Evolutionary conservation across 768 basidiomycete genomes (phyloP), one percentile per base, ranked within the genome.

Genomic region (Suillus spraguei): DNA sequence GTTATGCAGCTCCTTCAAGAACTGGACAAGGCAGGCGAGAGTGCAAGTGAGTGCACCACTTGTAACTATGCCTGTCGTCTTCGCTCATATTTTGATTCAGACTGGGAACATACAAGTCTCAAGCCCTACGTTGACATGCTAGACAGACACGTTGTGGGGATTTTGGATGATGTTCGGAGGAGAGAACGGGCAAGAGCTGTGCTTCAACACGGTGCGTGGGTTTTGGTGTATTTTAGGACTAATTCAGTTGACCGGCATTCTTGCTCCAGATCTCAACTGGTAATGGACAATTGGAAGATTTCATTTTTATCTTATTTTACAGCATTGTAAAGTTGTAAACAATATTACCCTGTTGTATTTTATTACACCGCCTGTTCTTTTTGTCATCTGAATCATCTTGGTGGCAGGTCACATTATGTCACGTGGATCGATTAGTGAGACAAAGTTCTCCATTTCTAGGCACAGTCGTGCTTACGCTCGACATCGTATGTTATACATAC

Each of bases 51-150:
- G 65, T 62, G 16, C 56, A 28, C 60, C 38, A 28, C 50, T 56
- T 41, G 24, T 39, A 9, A 33, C 33, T 52, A 17, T 9, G 10
- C 50, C 47, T 32, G 53, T 60, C 61, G 62, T 52, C 17, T 42
- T 60, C 39, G 58, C 63, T 53, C 42, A 39, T 64, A 10, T 36
- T 59, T 13, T 58, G 52, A 63, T 39, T 63, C 68, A 87, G 91
- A 91, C 69, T 97, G 94, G 91, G 87, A 91, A 67, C 84, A 85
- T 62, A 99, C 97, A 17, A 92, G 92, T 5, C 76, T 99, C 64
- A 91, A 87, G 71, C 90, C 90, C 24, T 99, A 96, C 69, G 87
- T 99, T 47, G 91, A 96, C 52, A 85, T 97, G 80, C 76, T 99
- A 66, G 92, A 99, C 64, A 83, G 82, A 70, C 94, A 99, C 72